Evolutionary conservation across 78 protist species (phyloP), one percentile per base, ranked within the genome.

Genomic region (Cavenderia fasciculata): DNA sequence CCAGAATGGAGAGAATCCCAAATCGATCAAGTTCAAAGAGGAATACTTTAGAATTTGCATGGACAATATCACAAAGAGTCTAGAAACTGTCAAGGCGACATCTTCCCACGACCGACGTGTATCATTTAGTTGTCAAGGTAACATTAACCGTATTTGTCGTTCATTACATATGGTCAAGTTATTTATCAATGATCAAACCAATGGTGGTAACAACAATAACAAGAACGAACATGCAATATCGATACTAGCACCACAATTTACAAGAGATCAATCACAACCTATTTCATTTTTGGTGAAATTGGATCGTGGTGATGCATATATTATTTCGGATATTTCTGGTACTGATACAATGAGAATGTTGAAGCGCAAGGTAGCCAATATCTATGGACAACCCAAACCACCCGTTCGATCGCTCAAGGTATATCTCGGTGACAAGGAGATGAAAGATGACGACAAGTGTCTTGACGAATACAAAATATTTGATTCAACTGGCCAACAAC

Each of bases 251-350:
- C 59, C 18, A 19, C 36, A 74, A 36, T 23, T 41, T 34, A 5
- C 4, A 54, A 18, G 31, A 34, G 40, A 70, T 25, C 38, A n/a
- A n/a, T 27, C 57, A 52, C 63, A 65, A 38, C 89, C 18, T 7
- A 31, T 36, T 40, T n/a, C 89, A n/a, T 82, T 40, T 57, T 41
- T 82, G 11, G 77, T 82, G 1, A 82, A 82, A 29, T 68, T 82
- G 36, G 89, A 82, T 82, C 59, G 89, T 40, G 89, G 89, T n/a
- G 89, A 82, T 31, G 38, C 79, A 18, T 68, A 82, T 56, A 56
- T 54, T 18, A 62, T 82, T 23, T n/a, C 70, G 4, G 89, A 82
- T 40, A 56, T 82, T 14, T 61, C 40, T 10, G 75, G 69, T 2
- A 68, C 89, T 1, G 89, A 82, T 68, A 82, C 89, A 4, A 43